Conservation (phyloP, 805 yeast genomes). For the Tetrapisispora taiwanensis region DNA sequence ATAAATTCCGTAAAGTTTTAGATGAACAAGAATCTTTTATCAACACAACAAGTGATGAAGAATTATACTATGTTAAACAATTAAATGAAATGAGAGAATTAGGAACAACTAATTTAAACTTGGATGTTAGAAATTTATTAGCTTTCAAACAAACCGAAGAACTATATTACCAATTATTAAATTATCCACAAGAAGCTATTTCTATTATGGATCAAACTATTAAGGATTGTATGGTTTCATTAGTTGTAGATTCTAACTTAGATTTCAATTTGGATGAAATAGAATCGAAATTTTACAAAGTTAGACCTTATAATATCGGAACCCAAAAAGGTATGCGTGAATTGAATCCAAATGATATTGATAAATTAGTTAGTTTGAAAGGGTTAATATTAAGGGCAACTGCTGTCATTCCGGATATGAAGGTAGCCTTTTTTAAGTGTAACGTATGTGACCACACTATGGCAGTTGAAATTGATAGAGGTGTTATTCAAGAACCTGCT, state of each 20-base stretch:
- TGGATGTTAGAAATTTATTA: slow-evolving; percentile 72
- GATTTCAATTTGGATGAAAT: slow-evolving; percentile 52
- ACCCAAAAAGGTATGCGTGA: slow-evolving; percentile 78
- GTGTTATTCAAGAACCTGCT: slow-evolving; percentile 86
- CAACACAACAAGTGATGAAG: slow-evolving; percentile 52
- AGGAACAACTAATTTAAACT: slow-evolving; percentile 72
- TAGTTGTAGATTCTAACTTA: slow-evolving; percentile 45
- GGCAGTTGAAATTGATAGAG: slow-evolving; percentile 88
- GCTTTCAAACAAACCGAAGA: slow-evolving; percentile 69
- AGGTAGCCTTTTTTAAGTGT: slow-evolving; percentile 91
- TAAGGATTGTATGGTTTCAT: slow-evolving; percentile 76
- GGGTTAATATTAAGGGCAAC: slow-evolving; percentile 86
- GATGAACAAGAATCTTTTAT: slow-evolving; percentile 30
- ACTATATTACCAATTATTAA: slow-evolving; percentile 73
- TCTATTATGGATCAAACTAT: slow-evolving; percentile 97
- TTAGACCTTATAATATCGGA: slow-evolving; percentile 79
- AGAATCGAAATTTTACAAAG: slow-evolving; percentile 74
- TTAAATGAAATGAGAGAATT: slow-evolving; percentile 64
- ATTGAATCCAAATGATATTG: slow-evolving; percentile 87
- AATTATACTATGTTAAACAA: slow-evolving; percentile 60
- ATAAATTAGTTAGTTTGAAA: slow-evolving; percentile 80
- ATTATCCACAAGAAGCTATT: slow-evolving; percentile 92
- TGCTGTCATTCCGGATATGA: slow-evolving; percentile 94
- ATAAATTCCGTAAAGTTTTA: slow-evolving; percentile 53
- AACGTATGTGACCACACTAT: slow-evolving; percentile 89